A percentile compares a stretch with the other conserved stretches of the same genome.
These are phyloP conservation scores for Polytrichum formosum DNA, from an alignment of 225 moss, liverwort and hornwort species.

Conservation along the genomic window DNA sequence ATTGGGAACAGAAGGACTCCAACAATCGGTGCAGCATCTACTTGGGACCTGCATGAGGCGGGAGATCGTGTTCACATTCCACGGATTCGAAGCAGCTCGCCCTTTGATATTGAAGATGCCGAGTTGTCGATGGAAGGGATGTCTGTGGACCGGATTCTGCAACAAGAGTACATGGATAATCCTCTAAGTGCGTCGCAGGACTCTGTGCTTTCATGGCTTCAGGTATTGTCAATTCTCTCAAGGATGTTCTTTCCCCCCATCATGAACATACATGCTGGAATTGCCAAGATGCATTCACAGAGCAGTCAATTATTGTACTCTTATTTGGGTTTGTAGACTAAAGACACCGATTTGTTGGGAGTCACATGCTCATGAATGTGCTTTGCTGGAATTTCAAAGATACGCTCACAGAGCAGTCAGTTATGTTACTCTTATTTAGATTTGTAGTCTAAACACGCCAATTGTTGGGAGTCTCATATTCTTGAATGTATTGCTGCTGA, in stretches of 20 bases:
- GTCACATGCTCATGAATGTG: not conserved
- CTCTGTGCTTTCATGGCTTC: conserved; percentile 51
- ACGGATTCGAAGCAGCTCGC: not conserved
- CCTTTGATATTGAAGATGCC: not conserved
- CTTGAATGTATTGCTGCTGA: not conserved
- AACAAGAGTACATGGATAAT: not conserved
- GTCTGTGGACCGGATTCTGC: not conserved
- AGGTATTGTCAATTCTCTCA: conserved; percentile 17
- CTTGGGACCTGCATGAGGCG: not conserved
- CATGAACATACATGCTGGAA: too few species aligned
- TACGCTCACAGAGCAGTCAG: not conserved
- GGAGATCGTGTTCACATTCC: too few species aligned
- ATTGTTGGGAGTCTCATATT: not conserved
- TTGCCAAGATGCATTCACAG: too few species aligned
- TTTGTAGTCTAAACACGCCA: too few species aligned
- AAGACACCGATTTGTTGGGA: not conserved
- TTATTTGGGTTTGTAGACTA: too few species aligned
- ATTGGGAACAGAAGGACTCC: conserved; percentile 15
- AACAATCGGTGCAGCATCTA: not conserved
- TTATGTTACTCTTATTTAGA: not conserved
- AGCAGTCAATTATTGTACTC: too few species aligned
- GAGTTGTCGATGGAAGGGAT: not conserved
- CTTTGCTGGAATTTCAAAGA: not conserved
- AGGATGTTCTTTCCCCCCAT: not conserved
- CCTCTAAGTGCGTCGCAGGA: conserved; percentile 13